Percentiles rank a stretch among this genome's conserved stretches.
Conservation (phyloP, 129 eudicot species). For the Saposhnikovia divaricata region DNA sequence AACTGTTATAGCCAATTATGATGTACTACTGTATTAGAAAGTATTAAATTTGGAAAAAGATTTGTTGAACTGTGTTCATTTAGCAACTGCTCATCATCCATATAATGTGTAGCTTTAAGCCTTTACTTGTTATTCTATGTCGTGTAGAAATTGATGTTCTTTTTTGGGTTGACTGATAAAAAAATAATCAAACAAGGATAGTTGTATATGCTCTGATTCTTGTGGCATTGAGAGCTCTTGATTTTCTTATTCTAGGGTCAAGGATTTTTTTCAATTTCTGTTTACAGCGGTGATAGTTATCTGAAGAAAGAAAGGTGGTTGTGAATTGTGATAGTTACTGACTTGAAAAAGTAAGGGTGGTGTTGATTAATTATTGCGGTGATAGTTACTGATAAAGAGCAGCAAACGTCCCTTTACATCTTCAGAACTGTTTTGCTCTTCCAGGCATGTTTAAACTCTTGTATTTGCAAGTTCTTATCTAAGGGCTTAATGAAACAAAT, state of each 20-base stretch:
- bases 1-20: not conserved
- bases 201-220: not conserved
- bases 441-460: too few relatives aligned
- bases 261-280: not conserved
- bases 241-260: not conserved
- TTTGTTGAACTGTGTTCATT: constrained; percentile 9
- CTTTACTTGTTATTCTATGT: not conserved
- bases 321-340: not conserved
- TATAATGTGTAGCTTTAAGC: not conserved
- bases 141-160: not conserved
- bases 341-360: too few relatives aligned
- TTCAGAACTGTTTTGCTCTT: too few relatives aligned
- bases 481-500: too few relatives aligned
- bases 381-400: too few relatives aligned
- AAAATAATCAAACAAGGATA: not conserved
- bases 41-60: constrained; percentile 8
- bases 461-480: too few relatives aligned
- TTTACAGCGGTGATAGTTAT: not conserved
- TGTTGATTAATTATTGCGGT: too few relatives aligned
- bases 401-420: too few relatives aligned
- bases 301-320: not conserved
- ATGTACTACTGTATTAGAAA: not conserved
- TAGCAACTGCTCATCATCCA: not conserved
- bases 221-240: not conserved
- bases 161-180: not conserved